Evolutionary conservation across 2,329 filamentous ascomycete genomes (phyloP), one percentile per base, ranked within the genome.

Genomic region (Colletotrichum lupini): DNA sequence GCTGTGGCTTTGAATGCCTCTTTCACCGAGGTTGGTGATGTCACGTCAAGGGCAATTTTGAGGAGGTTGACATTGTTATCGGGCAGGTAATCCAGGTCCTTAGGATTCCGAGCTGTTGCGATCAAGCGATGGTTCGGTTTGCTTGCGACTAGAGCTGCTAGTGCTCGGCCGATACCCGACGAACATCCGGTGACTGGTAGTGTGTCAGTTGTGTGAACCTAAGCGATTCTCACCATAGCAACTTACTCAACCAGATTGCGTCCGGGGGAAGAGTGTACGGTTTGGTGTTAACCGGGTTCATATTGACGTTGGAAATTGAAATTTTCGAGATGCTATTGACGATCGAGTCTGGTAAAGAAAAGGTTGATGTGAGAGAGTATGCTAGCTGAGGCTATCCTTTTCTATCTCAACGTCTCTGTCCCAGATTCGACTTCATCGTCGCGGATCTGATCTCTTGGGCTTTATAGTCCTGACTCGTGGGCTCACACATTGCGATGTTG

Each of bases 11-110:
- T 32, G 16, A 87, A 75, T 0, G 84, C 84, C 1, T 67, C 64
- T 9, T 81, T 75, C 69, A 87, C 82, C 1, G 82, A 81, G 0
- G 64, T 26, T 0, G 75, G 73, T 0, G 82, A 87, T 0, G 85
- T 87, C 2, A 89, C 87, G 68, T 89, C 87, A 2, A 89, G 79
- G 0, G 79, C 76, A 2, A 88, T 77, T 73, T 86, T 87, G 73
- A 88, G 81, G 35, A 87, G 78, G 61, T 81, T 82, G 62, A 77
- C 53, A 53, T 78, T 76, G 8, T 62, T 64, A 24, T 81, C 77
- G 0, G 84, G 81, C 9, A 88, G 80, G 75, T 81, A 82, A 2
- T 82, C 80, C 4, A 89, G 83, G n/a, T 78, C 74, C 1, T 80
- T 72, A 0, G 79, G 76, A 30, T 86, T 83, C n/a, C 87, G 84